phyloP scores from a whole-genome alignment of 2,329 filamentous ascomycete genomes.

The Didymella pinodella region DNA sequence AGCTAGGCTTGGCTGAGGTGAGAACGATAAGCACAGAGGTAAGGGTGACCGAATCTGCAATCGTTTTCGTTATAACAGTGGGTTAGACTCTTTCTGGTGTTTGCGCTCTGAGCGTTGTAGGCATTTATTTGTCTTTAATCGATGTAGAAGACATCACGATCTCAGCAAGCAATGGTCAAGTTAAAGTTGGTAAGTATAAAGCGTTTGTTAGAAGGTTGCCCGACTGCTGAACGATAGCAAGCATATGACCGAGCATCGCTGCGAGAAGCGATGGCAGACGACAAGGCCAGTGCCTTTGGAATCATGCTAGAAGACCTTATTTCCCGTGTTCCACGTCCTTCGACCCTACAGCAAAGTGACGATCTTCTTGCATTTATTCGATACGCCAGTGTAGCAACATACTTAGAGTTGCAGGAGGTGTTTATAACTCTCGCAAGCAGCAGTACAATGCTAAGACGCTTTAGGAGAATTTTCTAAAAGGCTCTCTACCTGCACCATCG shows the following conservation, averaged over 20 bases:
- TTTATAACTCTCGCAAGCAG: constrained; percentile 5
- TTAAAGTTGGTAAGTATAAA: too few species aligned
- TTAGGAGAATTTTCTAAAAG: constrained; percentile 9
- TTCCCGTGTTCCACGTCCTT: constrained; percentile 1
- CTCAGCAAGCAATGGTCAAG: too few species aligned
- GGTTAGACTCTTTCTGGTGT: too few species aligned
- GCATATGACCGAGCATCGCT: background rate
- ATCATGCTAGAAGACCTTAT: background rate
- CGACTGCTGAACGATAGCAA: constrained; percentile 2
- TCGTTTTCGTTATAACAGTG: too few species aligned
- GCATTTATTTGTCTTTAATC: too few species aligned
- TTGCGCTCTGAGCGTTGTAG: too few species aligned
- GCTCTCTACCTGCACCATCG: too few species aligned
- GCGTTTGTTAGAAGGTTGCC: too few species aligned
- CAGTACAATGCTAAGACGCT: constrained; percentile 8
- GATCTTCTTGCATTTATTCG: background rate
- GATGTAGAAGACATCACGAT: too few species aligned
- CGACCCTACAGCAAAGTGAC: constrained; percentile 1
- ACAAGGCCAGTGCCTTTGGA: background rate
- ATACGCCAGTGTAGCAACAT: constrained; percentile 10
- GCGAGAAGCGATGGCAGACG: background rate
- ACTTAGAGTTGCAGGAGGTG: constrained; percentile 21
- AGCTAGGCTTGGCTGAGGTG: too few species aligned
- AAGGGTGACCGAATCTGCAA: too few species aligned
- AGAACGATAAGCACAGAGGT: too few species aligned